Evolutionary conservation across 202 grass and related monocot genomes (phyloP).

Genomic region (Setaria italica): DNA sequence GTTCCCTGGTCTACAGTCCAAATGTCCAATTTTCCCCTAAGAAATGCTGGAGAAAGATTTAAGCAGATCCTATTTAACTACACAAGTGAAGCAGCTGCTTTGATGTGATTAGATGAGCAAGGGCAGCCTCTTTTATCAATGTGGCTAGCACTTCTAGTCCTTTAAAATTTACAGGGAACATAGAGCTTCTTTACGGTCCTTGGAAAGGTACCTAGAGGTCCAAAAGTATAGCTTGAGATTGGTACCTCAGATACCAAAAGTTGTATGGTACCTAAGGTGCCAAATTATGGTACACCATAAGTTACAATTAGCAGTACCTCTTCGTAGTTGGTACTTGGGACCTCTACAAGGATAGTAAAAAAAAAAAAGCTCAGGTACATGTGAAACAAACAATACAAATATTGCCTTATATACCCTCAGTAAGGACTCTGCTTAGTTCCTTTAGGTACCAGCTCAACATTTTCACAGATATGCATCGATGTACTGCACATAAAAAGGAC

Average conservation of each 20-base stretch:
- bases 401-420: background rate
- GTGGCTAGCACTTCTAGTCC: background rate
- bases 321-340: background rate
- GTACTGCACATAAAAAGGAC: constrained; percentile 21
- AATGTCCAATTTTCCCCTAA: too few species aligned
- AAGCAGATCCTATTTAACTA: background rate
- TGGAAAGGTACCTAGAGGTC: background rate
- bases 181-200: background rate
- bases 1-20: background rate
- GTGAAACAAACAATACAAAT: constrained; percentile 11
- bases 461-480: constrained; percentile 15
- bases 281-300: background rate
- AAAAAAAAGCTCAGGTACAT: too few species aligned
- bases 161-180: background rate
- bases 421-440: too few species aligned
- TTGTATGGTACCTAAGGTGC: background rate
- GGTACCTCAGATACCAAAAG: constrained; percentile 6
- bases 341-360: background rate
- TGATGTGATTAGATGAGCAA: background rate
- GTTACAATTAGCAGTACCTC: background rate
- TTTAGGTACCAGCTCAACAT: background rate
- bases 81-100: background rate
- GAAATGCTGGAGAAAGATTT: background rate
- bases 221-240: background rate
- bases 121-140: background rate